Evolutionary conservation across 2,329 filamentous ascomycete genomes (phyloP).

Genomic region (Teratosphaeria nubilosa): DNA sequence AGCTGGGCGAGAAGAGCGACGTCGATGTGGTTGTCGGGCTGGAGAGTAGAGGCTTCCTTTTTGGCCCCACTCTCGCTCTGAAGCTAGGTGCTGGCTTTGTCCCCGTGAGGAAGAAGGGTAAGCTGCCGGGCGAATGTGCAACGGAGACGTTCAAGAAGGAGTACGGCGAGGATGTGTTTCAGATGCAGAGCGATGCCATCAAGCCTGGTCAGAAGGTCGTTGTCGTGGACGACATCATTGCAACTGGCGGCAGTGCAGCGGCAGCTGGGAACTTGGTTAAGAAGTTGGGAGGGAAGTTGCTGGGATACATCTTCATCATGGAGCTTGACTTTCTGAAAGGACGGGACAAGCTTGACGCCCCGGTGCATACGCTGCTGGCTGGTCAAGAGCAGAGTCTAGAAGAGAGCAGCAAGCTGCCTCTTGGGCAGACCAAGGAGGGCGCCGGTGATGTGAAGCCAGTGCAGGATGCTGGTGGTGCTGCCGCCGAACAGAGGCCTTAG

Average conservation of each 20-base stretch:
- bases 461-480: conserved; percentile 13
- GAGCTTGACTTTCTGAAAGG: conserved; percentile 91
- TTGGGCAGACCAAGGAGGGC: conserved; percentile 15
- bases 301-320: conserved; percentile 91
- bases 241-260: conserved; percentile 84
- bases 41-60: conserved; percentile 89
- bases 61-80: conserved; percentile 81
- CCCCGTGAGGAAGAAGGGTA: conserved; percentile 88
- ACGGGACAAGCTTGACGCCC: conserved; percentile 75
- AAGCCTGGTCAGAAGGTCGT: conserved; percentile 80
- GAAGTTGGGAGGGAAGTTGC: conserved; percentile 72
- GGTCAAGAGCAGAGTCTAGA: conserved; percentile 42
- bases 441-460: conserved; percentile 11
- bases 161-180: conserved; percentile 89
- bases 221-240: conserved; percentile 96
- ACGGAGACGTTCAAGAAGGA: conserved; percentile 89
- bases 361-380: conserved; percentile 72
- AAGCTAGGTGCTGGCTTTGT: conserved; percentile 77
- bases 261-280: conserved; percentile 80
- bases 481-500: conserved; percentile 11
- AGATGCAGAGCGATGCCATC: conserved; percentile 84
- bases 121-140: conserved; percentile 80
- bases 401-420: conserved; percentile 8
- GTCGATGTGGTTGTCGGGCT: conserved; percentile 82
- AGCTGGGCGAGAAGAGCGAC: conserved; percentile 25